A percentile compares a stretch with the other conserved stretches of the same genome.
These are phyloP conservation scores for Phytophthora parvispora DNA, from an alignment of 352 stramenopile genomes.

Conservation along the genomic window DNA sequence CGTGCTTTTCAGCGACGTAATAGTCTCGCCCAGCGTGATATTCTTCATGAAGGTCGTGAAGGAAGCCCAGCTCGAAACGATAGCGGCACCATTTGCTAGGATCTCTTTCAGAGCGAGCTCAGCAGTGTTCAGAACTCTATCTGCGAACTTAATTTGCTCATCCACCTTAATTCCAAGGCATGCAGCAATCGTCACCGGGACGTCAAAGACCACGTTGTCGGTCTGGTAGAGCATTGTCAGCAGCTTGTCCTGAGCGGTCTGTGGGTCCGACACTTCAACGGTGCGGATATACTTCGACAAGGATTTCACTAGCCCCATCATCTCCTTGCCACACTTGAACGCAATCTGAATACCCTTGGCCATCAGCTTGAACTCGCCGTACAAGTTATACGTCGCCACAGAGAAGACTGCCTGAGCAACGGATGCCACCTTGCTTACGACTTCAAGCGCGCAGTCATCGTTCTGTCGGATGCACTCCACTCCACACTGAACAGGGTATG, in stretches of 20 bases:
- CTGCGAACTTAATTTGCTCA: slow-evolving; percentile 36
- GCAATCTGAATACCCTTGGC: slow-evolving; percentile 36
- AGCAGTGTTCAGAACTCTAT: slow-evolving; percentile 46
- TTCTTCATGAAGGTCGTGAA: slow-evolving; percentile 49
- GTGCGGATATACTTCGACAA: slow-evolving; percentile 46
- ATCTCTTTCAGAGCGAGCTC: slow-evolving; percentile 50
- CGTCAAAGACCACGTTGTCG: slow-evolving; percentile 55
- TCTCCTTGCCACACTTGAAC: slow-evolving; percentile 48
- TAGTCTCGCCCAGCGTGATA: slow-evolving; percentile 28
- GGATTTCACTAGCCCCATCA: slow-evolving; percentile 46
- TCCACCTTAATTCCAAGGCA: slow-evolving; percentile 47
- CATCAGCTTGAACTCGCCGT: slow-evolving; percentile 42
- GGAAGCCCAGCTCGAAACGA: slow-evolving; percentile 43
- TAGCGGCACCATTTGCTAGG: slow-evolving; percentile 36
- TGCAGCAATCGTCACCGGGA: slow-evolving; percentile 51
- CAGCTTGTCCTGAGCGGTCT: slow-evolving; percentile 47
- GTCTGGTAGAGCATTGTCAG: slow-evolving; percentile 52
- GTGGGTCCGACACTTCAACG: slow-evolving; percentile 37
- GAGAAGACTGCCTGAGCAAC: slow-evolving; percentile 38
- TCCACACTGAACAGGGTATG: slow-evolving; percentile 50
- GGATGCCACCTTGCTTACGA: slow-evolving; percentile 40
- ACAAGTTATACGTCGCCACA: slow-evolving; percentile 31
- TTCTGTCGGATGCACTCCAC: slow-evolving; percentile 59
- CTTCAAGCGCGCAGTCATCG: slow-evolving; percentile 44
- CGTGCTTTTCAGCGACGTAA: slow-evolving; percentile 24